Evolutionary conservation across 2,329 filamentous ascomycete species (phyloP).

Genomic region (Harringtonia lauricola): DNA sequence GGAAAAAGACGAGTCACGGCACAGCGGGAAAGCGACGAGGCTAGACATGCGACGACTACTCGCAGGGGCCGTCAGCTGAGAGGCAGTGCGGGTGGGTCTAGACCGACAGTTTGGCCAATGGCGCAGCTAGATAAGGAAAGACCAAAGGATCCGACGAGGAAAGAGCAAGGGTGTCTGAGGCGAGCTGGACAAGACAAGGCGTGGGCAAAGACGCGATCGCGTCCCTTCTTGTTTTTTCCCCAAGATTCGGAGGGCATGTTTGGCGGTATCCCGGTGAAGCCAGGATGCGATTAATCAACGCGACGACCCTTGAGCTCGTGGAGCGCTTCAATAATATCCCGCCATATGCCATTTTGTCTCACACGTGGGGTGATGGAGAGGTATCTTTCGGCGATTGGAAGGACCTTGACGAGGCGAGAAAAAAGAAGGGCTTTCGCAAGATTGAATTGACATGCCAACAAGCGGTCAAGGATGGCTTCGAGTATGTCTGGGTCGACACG

Average conservation of each 20-base stretch:
- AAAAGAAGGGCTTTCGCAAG: constrained; percentile 15
- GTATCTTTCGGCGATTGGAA: constrained; percentile 16
- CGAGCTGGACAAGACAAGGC: too few relatives aligned
- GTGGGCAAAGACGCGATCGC: too few relatives aligned
- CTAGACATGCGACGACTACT: too few relatives aligned
- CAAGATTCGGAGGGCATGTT: neutral
- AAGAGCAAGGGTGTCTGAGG: too few relatives aligned
- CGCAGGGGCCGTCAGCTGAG: too few relatives aligned
- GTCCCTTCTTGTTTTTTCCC: neutral
- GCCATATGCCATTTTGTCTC: constrained; percentile 21
- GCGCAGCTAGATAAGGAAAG: too few relatives aligned
- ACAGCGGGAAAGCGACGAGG: too few relatives aligned
- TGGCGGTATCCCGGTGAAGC: neutral
- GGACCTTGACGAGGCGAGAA: neutral
- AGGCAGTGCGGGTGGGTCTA: too few relatives aligned
- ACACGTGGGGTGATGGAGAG: constrained; percentile 20
- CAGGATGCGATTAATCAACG: constrained; percentile 11
- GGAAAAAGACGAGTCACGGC: too few relatives aligned
- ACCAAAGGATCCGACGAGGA: too few relatives aligned
- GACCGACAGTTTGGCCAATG: too few relatives aligned
- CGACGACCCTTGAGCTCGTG: constrained; percentile 3
- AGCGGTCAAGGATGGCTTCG: constrained; percentile 15
- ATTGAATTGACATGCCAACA: constrained; percentile 13
- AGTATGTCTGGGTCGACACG: constrained; percentile 26
- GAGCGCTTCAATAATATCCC: constrained; percentile 11